These are phyloP conservation scores for Begonia masoniana DNA, from an alignment of 306 rosid species.

Conservation along the genomic window DNA sequence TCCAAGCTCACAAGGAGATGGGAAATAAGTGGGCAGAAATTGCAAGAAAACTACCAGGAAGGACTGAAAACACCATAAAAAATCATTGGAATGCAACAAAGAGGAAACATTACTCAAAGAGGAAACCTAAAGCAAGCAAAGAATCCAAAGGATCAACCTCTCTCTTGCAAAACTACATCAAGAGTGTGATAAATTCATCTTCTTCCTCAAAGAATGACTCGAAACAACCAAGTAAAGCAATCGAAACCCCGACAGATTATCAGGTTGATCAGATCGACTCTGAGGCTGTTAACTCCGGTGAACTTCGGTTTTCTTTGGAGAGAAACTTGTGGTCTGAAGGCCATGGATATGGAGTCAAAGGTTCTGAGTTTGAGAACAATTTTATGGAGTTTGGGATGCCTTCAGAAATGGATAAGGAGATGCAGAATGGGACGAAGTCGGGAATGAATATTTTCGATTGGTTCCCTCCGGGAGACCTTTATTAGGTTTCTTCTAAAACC, in stretches of 20 bases:
- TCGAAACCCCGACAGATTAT: neutral
- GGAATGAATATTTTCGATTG: too few species aligned
- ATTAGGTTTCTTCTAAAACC: too few species aligned
- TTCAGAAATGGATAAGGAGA: conserved; percentile 11
- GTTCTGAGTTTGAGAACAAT: conserved; percentile 2
- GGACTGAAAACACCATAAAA: conserved; percentile 62
- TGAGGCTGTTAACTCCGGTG: neutral
- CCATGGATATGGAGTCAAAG: neutral
- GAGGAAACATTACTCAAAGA: conserved; percentile 33
- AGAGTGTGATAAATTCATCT: conserved; percentile 8
- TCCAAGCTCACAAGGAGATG: conserved; percentile 41
- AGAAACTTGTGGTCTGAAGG: conserved; percentile 7
- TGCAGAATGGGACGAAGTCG: conserved; percentile 12
- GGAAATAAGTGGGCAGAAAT: conserved; percentile 83
- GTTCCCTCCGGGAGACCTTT: too few species aligned
- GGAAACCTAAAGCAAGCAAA: conserved; percentile 6
- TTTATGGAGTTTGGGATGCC: conserved; percentile 12
- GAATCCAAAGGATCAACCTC: neutral
- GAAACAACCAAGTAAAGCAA: neutral
- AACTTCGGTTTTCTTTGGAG: neutral
- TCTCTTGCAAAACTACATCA: conserved; percentile 38
- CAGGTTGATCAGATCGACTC: neutral
- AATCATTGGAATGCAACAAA: conserved; percentile 76
- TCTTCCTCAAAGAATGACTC: neutral
- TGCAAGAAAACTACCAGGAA: conserved; percentile 36